Evolutionary conservation across 164 flowering plant species (phyloP).

Genomic region (Brasenia schreberi): DNA sequence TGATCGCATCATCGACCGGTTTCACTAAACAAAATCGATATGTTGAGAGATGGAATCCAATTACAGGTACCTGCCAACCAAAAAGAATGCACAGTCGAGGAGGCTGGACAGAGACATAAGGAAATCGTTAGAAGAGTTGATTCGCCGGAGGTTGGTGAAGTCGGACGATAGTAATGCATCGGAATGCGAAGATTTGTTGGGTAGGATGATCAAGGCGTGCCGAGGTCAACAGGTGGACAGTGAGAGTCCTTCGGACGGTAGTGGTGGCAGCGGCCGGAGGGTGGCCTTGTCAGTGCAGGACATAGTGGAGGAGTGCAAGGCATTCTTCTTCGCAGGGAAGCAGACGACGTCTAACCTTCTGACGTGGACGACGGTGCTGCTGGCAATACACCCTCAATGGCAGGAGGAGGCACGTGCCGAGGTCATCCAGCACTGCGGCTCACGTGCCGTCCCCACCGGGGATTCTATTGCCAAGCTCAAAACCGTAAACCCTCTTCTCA

Average conservation of each 20-base stretch:
- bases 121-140: conserved; percentile 45
- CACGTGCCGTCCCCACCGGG: conserved; percentile 70
- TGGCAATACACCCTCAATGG: conserved; percentile 97
- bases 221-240: not conserved
- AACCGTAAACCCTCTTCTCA: conserved; percentile 31
- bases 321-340: conserved; percentile 92
- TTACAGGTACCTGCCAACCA: conserved; percentile 68
- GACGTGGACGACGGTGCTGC: conserved; percentile 86
- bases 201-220: conserved; percentile 48
- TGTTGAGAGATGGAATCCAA: not conserved
- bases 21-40: too few species aligned
- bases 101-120: conserved; percentile 57
- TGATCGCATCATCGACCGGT: too few species aligned
- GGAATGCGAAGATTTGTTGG: conserved; percentile 37
- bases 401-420: conserved; percentile 88
- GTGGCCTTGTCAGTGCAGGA: conserved; percentile 39
- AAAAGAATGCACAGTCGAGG: conserved; percentile 59
- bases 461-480: conserved; percentile 69
- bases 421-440: conserved; percentile 61
- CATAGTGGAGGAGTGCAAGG: conserved; percentile 94
- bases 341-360: conserved; percentile 89
- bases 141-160: conserved; percentile 26
- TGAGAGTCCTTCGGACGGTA: conserved; percentile 1
- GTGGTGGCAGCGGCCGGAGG: not conserved
- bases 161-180: not conserved